Evolutionary conservation across 257 asterid genomes (phyloP), one percentile per base, ranked within the genome.

Genomic region (Petunia axillaris): DNA sequence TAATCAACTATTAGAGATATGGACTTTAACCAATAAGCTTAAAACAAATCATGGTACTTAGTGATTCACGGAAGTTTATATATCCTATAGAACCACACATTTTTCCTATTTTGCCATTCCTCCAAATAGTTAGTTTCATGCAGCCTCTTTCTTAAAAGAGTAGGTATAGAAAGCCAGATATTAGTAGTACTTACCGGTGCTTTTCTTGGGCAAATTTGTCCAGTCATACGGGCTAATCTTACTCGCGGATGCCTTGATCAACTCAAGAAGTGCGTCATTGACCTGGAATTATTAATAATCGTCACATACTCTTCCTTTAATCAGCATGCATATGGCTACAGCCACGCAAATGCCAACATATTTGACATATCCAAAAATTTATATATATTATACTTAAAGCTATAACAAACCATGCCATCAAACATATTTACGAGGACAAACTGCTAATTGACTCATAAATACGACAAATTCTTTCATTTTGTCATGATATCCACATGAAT

Each of bases 201-300:
- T 92, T 81, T 89, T 90, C 81, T 38, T 81, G 40, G 94, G 86
- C 91, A 96, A 82, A 89, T 94, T 94, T 79, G 98, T 96, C 98
- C 99, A 96, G 4, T 92, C 92, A 13, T 82, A 79, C 4, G 86
- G 89, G 64, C 81, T 87, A 66, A 57, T 75, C 82, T 60, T 80
- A 80, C 80, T 84, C 75, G 87, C 86, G 53, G 98, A 90, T 68
- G 98, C 98, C 83, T 85, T 84, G 83, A 94, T 87, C 87, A 96
- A 85, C 75, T 90, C 94, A 48, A 87, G 81, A 81, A 96, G 97
- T 76, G 98, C 92, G 39, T 84, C 78, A 81, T 96, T 96, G 36
- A 96, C 99, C 99, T 96, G 94, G 77, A 86, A 41, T 62, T 15
- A 82, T 65, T 75, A 15, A 76, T 2, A 55, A 57, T 36, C 16